These are phyloP conservation scores for Dryas alaskensis DNA, from an alignment of 306 rosid species.

Conservation along the genomic window DNA sequence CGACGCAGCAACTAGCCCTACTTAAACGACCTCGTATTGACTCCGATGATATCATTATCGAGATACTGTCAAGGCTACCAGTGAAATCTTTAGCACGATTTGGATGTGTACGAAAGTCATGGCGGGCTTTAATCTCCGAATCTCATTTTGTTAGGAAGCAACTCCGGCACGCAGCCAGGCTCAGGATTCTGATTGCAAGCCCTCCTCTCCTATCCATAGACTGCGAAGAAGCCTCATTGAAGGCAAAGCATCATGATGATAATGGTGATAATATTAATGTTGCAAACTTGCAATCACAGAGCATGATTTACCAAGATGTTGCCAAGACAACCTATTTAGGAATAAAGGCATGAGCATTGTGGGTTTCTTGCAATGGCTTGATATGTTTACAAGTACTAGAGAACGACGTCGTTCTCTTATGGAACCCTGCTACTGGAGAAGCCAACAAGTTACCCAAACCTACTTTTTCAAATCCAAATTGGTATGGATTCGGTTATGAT, in stretches of 20 bases:
- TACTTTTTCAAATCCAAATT: background rate
- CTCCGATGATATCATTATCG: background rate
- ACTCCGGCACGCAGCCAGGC: background rate
- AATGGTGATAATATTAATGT: no score
- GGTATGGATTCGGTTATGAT: constrained; percentile 16
- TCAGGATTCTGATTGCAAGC: background rate
- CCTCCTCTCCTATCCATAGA: background rate
- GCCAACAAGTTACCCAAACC: background rate
- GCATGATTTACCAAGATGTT: background rate
- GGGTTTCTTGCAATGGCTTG: constrained; percentile 1
- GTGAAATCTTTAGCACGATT: background rate
- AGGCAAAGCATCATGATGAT: background rate
- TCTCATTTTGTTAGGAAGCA: constrained; percentile 13
- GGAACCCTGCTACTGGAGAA: constrained; percentile 16
- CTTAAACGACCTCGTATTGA: background rate
- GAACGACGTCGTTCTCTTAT: background rate
- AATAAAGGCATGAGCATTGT: background rate
- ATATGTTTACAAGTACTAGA: background rate
- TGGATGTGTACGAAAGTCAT: constrained; percentile 8
- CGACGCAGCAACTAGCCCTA: background rate
- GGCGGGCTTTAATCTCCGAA: constrained; percentile 5
- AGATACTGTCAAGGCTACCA: constrained; percentile 6
- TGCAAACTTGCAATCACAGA: background rate
- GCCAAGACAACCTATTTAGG: no score
- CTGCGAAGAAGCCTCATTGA: background rate